phyloP scores from a whole-genome alignment of 768 basidiomycete genomes.

The Rhizopogon vinicolor region DNA sequence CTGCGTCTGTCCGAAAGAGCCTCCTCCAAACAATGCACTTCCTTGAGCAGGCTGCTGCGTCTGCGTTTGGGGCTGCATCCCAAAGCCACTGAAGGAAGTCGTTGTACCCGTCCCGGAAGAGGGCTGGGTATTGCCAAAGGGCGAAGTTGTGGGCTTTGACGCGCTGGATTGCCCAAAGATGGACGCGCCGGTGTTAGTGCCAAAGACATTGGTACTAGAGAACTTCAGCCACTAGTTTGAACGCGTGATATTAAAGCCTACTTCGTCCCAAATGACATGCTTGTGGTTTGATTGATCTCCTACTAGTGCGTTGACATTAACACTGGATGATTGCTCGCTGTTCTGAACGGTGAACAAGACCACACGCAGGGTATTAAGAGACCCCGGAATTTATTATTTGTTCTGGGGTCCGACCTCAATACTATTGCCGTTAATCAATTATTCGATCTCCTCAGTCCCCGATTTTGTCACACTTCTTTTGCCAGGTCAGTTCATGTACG shows the following conservation, averaged over 20 bases:
- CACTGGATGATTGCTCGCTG: too few relatives aligned
- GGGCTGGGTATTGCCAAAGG: conserved; percentile 29
- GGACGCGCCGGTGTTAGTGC: background rate
- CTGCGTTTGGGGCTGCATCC: conserved; percentile 26
- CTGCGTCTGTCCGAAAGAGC: conserved; percentile 3
- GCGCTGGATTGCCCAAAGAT: conserved; percentile 1
- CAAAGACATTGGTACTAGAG: background rate
- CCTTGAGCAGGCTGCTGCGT: conserved; percentile 15
- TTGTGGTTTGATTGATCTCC: background rate
- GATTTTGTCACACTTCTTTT: too few relatives aligned
- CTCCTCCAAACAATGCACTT: conserved; percentile 15
- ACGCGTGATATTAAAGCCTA: background rate
- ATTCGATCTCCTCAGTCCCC: too few relatives aligned
- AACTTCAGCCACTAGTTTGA: background rate
- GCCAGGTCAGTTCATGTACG: too few relatives aligned
- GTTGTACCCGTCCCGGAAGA: conserved; percentile 6
- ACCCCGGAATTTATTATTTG: too few relatives aligned
- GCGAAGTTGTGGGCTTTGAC: background rate
- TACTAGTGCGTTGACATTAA: background rate
- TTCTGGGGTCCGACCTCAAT: too few relatives aligned
- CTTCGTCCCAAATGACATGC: background rate
- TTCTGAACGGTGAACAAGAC: background rate
- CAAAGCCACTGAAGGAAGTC: conserved; percentile 23
- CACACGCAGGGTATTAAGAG: background rate
- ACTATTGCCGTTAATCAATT: too few relatives aligned